A percentile compares a stretch with the other conserved stretches of the same genome.
Conservation (phyloP, 768 basidiomycete species). For the Kwoniella bestiolae region DNA sequence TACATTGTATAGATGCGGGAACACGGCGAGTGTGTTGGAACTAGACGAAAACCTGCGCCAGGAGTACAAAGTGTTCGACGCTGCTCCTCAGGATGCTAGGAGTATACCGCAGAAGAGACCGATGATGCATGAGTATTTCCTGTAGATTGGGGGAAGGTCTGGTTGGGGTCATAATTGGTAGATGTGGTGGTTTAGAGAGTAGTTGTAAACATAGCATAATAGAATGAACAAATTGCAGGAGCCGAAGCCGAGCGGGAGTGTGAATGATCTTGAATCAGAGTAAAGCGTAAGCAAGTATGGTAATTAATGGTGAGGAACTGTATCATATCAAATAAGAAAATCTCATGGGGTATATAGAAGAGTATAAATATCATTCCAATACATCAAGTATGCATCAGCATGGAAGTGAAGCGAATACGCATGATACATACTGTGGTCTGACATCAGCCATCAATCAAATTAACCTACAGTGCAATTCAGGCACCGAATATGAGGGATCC, state of each 20-base stretch:
- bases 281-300: too few species aligned
- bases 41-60: slow-evolving; percentile 90
- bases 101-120: slow-evolving; percentile 58
- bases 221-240: neutral
- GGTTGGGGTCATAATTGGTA: too few species aligned
- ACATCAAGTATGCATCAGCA: neutral
- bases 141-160: too few species aligned
- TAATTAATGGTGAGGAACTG: too few species aligned
- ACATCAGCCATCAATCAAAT: neutral
- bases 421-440: neutral
- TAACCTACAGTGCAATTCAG: neutral
- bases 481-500: neutral
- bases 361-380: too few species aligned
- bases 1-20: slow-evolving; percentile 69
- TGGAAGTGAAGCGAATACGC: neutral
- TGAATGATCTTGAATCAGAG: too few species aligned
- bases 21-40: slow-evolving; percentile 91
- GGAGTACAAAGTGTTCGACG: slow-evolving; percentile 86
- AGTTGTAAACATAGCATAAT: slow-evolving; percentile 1
- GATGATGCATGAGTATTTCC: slow-evolving; percentile 57
- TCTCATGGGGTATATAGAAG: neutral
- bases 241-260: too few species aligned
- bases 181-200: too few species aligned
- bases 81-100: slow-evolving; percentile 67
- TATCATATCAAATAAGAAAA: too few species aligned